A percentile compares a stretch with the other conserved stretches of the same genome.
Evolutionary conservation across 208 protist genomes (phyloP).

Genomic region (Wallacemonas sp.): DNA sequence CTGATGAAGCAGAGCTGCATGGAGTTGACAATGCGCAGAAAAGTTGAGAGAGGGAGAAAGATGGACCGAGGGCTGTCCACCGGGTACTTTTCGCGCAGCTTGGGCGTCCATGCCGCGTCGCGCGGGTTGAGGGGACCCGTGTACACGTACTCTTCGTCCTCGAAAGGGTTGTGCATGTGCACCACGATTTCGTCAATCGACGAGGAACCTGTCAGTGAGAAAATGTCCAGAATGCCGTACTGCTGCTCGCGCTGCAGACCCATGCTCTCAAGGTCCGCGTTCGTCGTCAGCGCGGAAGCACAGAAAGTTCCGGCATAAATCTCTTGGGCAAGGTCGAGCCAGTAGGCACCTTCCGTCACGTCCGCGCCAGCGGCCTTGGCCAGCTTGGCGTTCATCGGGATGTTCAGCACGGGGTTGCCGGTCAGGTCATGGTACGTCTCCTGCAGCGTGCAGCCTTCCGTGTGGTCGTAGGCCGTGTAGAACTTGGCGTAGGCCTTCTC

Average conservation of each 20-base stretch:
- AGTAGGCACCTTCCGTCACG: slow-evolving; percentile 36
- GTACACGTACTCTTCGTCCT: slow-evolving; percentile 63
- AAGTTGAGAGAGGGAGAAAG: slow-evolving; percentile 34
- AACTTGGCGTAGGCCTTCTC: slow-evolving; percentile 77
- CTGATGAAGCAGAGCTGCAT: slow-evolving; percentile 46
- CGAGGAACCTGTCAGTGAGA: slow-evolving; percentile 65
- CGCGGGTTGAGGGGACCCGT: slow-evolving; percentile 45
- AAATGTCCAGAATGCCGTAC: slow-evolving; percentile 80
- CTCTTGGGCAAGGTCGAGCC: slow-evolving; percentile 63
- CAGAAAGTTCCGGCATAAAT: slow-evolving; percentile 56
- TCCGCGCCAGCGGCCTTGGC: slow-evolving; percentile 31
- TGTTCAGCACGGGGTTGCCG: slow-evolving; percentile 52
- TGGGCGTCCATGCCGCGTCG: slow-evolving; percentile 36
- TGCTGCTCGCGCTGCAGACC: slow-evolving; percentile 73
- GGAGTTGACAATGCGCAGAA: slow-evolving; percentile 31
- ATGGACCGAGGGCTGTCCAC: slow-evolving; percentile 36
- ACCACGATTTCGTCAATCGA: slow-evolving; percentile 60
- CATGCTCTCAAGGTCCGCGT: slow-evolving; percentile 52
- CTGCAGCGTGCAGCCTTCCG: slow-evolving; percentile 46
- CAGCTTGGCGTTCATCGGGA: slow-evolving; percentile 39
- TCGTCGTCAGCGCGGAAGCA: slow-evolving; percentile 54
- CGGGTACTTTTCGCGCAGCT: slow-evolving; percentile 26
- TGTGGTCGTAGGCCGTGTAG: slow-evolving; percentile 45
- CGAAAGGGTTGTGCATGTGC: slow-evolving; percentile 78
- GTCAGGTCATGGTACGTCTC: slow-evolving; percentile 59